Evolutionary conservation across 352 stramenopile species (phyloP), one percentile per base, ranked within the genome.

Genomic region (Bremia lactucae): DNA sequence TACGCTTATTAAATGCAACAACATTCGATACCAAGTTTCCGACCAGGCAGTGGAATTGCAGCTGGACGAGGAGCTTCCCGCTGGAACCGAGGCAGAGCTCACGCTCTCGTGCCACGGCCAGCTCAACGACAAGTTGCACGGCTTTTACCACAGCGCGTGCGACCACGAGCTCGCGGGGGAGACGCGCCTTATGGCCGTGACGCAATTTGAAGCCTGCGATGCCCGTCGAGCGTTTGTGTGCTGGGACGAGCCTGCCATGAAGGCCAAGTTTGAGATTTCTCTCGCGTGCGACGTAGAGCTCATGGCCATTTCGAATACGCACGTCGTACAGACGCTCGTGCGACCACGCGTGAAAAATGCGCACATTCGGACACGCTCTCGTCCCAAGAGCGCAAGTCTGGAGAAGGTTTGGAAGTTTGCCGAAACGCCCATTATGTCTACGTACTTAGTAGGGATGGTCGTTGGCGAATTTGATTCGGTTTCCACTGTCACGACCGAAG

Each of bases 401-500:
- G 73, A 88, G 52, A 88, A 86, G 46, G 31, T 82, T 15, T 90
- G 76, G 73, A 61, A 58, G 11, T 97, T 96, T 52, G 68, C 87
- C 14, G 81, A 95, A 54, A 96, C 93, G 24, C 95, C 95, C 14
- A 81, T 95, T 52, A 99, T 99, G 95, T 97, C 80, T 25, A 98
- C 93, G 16, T 99, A 99, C 68, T 64, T 99, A 2, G 65, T 88
- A 9, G 76, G 62, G 2, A 98, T 95, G 62, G 52, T 90, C 31
- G 72, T 98, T n/a, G 94, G 94, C 46, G 92, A 98, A 69, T 98
- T 98, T 60, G 94, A 98, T 67, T 75, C 70, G 41, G 81, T 98
- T 11, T 92, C 95, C 24, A 76, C 68, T 9, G 62, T 92, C 36
- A 97, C 87, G 2, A 71, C 73, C 19, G 65, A 95, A 14, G 92